Conservation (phyloP, 345 rosid species). For the Camelina sativa region DNA sequence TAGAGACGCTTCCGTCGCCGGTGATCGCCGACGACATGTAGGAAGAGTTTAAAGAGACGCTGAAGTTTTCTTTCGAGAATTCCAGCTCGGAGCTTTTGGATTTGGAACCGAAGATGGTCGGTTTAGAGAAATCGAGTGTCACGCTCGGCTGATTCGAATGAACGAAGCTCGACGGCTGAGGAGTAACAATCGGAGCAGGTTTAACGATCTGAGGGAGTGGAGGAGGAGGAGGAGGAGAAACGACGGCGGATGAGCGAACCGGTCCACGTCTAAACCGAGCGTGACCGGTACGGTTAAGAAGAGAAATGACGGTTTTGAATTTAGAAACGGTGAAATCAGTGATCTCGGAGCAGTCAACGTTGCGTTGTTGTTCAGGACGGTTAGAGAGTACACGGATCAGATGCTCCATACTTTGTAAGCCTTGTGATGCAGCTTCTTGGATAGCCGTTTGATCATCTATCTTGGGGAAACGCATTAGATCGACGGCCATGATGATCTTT, state of each 20-base stretch:
- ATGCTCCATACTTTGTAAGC: constrained; percentile 81
- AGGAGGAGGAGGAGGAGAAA: constrained; percentile 42
- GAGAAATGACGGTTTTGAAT: constrained; percentile 78
- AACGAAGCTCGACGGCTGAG: constrained; percentile 47
- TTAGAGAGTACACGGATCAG: constrained; percentile 70
- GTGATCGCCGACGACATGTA: constrained; percentile 85
- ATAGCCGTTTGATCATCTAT: constrained; percentile 80
- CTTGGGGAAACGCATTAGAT: constrained; percentile 63
- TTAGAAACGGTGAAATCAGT: constrained; percentile 76
- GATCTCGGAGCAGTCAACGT: constrained; percentile 64
- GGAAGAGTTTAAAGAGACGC: constrained; percentile 85
- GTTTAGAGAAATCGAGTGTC: constrained; percentile 83
- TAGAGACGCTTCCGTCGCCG: constrained; percentile 93
- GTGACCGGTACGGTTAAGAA: constrained; percentile 81
- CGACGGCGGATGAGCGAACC: constrained; percentile 43
- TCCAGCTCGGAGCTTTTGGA: constrained; percentile 59
- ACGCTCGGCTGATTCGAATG: constrained; percentile 63
- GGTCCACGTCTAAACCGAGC: constrained; percentile 94
- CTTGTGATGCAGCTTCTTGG: constrained; percentile 86
- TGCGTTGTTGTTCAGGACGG: constrained; percentile 44
- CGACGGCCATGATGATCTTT: constrained; percentile 59
- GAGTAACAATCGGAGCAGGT: constrained; percentile 22
- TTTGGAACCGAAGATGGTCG: constrained; percentile 53
- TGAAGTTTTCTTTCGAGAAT: constrained; percentile 71
- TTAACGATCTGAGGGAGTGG: constrained; percentile 41